Conservation (phyloP, 345 rosid species). For the Eucalyptus sp. region DNA sequence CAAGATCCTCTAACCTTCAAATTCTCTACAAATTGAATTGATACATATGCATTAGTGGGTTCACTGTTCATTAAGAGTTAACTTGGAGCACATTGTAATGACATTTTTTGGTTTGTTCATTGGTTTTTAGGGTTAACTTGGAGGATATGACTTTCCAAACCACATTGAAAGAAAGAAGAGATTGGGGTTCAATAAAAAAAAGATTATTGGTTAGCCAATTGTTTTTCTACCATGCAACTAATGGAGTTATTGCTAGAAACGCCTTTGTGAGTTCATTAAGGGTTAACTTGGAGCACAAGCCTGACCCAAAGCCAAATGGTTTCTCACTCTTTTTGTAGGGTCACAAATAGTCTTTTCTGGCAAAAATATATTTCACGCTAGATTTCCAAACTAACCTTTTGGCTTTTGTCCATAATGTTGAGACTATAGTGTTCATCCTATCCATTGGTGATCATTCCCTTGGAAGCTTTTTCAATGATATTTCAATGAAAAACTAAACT, state of each 20-base stretch:
- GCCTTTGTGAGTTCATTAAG: not conserved
- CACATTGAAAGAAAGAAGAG: not conserved
- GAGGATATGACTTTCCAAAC: not conserved
- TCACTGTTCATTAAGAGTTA: not conserved
- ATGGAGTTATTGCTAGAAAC: fast-evolving
- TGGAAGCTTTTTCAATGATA: not conserved
- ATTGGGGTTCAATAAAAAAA: not conserved
- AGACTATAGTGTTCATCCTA: not conserved
- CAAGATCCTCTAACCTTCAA: not conserved
- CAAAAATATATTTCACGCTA: not conserved
- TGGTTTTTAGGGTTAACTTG: not conserved
- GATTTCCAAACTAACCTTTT: not conserved
- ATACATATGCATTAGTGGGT: not conserved
- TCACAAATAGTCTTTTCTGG: fast-evolving
- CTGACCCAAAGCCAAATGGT: not conserved
- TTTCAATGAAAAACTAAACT: not conserved
- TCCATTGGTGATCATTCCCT: not conserved
- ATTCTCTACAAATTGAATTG: not conserved
- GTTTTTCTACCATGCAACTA: not conserved
- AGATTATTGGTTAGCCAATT: not conserved
- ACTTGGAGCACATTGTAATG: not conserved
- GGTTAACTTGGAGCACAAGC: not conserved
- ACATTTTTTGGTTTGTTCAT: not conserved
- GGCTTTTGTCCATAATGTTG: not conserved
- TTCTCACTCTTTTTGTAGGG: not conserved